These are phyloP conservation scores for Fusarium setosum DNA, from an alignment of 2,329 filamentous ascomycete genomes.

Conservation along the genomic window DNA sequence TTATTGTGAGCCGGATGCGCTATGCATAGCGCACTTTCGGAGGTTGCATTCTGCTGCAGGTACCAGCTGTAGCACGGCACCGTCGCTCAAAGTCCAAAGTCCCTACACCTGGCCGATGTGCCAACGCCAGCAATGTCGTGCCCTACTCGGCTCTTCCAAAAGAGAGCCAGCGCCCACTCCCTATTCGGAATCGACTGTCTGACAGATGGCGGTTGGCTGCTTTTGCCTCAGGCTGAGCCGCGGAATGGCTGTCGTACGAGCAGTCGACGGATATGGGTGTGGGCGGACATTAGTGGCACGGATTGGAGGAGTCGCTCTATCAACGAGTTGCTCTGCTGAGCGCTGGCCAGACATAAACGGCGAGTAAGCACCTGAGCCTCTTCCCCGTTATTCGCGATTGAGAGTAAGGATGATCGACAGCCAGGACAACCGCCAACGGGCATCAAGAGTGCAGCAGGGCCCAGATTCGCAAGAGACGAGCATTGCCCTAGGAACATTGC, in stretches of 20 bases:
- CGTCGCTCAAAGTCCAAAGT: not conserved
- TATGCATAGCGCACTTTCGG: conserved; percentile 14
- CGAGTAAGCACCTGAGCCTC: conserved; percentile 2
- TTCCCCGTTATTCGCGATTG: not conserved
- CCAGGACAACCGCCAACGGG: conserved; percentile 13
- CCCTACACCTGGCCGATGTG: conserved; percentile 1
- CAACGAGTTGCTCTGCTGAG: conserved; percentile 3
- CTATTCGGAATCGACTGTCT: conserved; percentile 17
- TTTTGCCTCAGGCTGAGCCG: conserved; percentile 30
- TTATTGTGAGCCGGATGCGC: conserved; percentile 7
- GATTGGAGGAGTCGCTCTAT: conserved; percentile 27
- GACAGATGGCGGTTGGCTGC: conserved; percentile 23
- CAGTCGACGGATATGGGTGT: conserved; percentile 30
- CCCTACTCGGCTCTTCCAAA: not conserved
- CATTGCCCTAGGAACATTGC: conserved; percentile 8
- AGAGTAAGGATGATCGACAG: conserved; percentile 26
- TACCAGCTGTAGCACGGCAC: conserved; percentile 22
- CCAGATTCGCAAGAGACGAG: conserved; percentile 15
- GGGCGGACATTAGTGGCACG: conserved; percentile 15
- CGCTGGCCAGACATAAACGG: not conserved
- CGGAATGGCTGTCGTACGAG: conserved; percentile 36
- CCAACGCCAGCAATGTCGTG: not conserved
- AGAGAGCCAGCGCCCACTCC: conserved; percentile 16
- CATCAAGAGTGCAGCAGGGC: conserved; percentile 20
- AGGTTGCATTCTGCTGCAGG: conserved; percentile 41